Base-by-base conservation (phyloP, 129 eudicot genomes). In the Artemisia tridentata region DNA sequence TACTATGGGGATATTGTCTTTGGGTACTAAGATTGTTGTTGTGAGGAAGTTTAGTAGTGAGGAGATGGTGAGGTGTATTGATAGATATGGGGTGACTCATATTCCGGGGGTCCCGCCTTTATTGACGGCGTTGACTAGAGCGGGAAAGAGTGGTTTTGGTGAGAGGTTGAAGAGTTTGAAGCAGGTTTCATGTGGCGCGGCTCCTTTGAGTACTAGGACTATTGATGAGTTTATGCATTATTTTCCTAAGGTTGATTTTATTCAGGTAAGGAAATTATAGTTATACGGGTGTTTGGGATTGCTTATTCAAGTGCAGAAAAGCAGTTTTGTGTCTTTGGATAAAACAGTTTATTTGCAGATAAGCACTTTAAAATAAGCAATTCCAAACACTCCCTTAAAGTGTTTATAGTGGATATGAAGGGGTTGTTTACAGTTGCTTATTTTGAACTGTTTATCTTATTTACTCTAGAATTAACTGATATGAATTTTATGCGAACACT, bases 131-230 rank as follows among this genome's bases (percentile, higher is more conserved):
- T 73, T 95, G 86, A 72, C 82, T 7, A 81, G 41, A 69, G 76
- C 68, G 14, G 91, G 82, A 34, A 84, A 80, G 69, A 48, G 69
- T 34, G 68, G 0, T 62, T 63, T 14, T 27, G 67, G 31, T n/a
- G 46, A 65, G 60, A 70, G 79, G 9, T 75, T 90, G 47, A 80
- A 45, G 71, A 85, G 91, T 52, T 78, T 95, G 77, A 88, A 81
- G 55, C 97, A 90, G 82, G 96, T 95, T 60, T 87, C 91, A 10
- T 84, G 87, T 82, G 99, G 99, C 15, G 99, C 97, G 20, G 96
- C 99, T 51, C 84, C 96, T 29, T 27, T 88, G 71, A 85, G 58
- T 62, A 67, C 65, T 8, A 78, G 58, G 62, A 25, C 41, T 55
- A 90, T 95, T 14, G 88, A 79, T 43, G 96, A 90, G 45, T 90